These are phyloP conservation scores for Piper longum DNA, from an alignment of 164 flowering plant genomes.

Conservation along the genomic window DNA sequence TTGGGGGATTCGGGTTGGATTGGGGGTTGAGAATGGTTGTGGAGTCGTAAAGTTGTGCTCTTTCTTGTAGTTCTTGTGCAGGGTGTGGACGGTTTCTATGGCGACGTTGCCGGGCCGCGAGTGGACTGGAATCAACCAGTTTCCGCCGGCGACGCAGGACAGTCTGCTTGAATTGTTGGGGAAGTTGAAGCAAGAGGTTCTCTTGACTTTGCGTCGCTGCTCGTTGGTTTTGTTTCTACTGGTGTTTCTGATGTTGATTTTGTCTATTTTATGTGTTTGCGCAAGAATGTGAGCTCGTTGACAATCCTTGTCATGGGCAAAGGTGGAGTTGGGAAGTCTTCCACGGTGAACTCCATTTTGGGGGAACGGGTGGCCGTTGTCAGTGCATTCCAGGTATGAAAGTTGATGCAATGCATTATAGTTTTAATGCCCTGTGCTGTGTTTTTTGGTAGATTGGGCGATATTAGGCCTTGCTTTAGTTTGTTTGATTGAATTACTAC, in stretches of 20 bases:
- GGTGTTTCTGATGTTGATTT: background rate
- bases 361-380: constrained; percentile 82
- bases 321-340: constrained; percentile 97
- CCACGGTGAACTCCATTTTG: constrained; percentile 79
- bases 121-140: constrained; percentile 81
- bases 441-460: too few relatives aligned
- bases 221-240: background rate
- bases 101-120: constrained; percentile 47
- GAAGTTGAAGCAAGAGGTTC: constrained; percentile 75
- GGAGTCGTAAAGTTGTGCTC: too few relatives aligned
- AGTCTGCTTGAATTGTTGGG: constrained; percentile 63
- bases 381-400: constrained; percentile 74
- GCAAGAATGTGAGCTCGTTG: constrained; percentile 61
- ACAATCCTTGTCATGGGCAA: constrained; percentile 95
- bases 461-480: too few relatives aligned
- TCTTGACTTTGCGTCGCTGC: background rate
- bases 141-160: constrained; percentile 68
- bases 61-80: too few relatives aligned
- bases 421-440: background rate
- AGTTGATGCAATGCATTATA: background rate
- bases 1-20: too few relatives aligned
- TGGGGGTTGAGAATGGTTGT: too few relatives aligned
- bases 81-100: constrained; percentile 16
- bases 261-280: constrained; percentile 1
- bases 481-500: too few relatives aligned